Percentiles rank a stretch among this genome's conserved stretches.
phyloP scores from a whole-genome alignment of 2,329 filamentous ascomycete genomes.

The Ilyonectria destructans region DNA sequence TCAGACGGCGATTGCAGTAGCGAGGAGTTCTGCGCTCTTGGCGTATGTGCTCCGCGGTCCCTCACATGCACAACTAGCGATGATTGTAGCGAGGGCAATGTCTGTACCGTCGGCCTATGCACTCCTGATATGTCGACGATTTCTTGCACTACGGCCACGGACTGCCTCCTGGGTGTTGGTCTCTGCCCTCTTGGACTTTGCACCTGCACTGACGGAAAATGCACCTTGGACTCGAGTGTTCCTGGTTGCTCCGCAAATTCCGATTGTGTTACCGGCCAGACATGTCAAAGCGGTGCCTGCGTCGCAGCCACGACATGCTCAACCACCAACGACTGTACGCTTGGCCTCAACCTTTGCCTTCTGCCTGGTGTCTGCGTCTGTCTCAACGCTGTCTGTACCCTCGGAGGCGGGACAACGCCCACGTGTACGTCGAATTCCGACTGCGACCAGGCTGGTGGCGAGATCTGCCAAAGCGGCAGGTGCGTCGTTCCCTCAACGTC shows the following conservation, averaged over 20 bases:
- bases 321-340: slow-evolving; percentile 17
- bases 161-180: slow-evolving; percentile 30
- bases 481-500: slow-evolving; percentile 7
- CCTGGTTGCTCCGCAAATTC: slow-evolving; percentile 14
- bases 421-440: slow-evolving; percentile 15
- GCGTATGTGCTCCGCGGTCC: slow-evolving; percentile 19
- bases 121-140: slow-evolving; percentile 10
- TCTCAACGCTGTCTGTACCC: slow-evolving; percentile 33
- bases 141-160: slow-evolving; percentile 20
- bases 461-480: slow-evolving; percentile 29
- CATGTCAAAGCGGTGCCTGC: slow-evolving; percentile 37
- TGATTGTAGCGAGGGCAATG: slow-evolving; percentile 19
- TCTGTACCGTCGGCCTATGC: slow-evolving; percentile 24
- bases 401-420: slow-evolving; percentile 21
- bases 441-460: slow-evolving; percentile 22
- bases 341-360: slow-evolving; percentile 29
- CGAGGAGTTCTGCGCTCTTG: slow-evolving; percentile 19
- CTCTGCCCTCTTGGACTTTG: slow-evolving; percentile 37
- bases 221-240: slow-evolving; percentile 12
- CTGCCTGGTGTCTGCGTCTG: slow-evolving; percentile 34
- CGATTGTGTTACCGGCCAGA: slow-evolving; percentile 18
- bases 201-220: slow-evolving; percentile 28
- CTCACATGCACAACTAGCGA: slow-evolving; percentile 10
- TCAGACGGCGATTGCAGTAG: slow-evolving; percentile 13
- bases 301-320: slow-evolving; percentile 18